Evolutionary conservation across 805 yeast species (phyloP).

Genomic region (Saturnispora sanitii): DNA sequence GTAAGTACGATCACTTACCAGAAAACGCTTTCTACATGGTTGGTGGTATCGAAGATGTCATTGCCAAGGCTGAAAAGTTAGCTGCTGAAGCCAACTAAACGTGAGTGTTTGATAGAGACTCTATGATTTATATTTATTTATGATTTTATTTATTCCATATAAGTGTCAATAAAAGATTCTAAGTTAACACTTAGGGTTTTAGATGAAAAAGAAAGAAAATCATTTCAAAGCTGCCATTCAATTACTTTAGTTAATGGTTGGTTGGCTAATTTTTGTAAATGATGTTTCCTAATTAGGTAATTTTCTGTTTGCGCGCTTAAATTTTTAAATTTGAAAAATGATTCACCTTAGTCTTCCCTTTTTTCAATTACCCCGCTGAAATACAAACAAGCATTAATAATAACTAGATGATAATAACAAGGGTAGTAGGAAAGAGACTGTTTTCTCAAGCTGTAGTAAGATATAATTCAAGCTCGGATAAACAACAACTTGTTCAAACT

Average conservation of each 20-base stretch:
- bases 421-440: no score
- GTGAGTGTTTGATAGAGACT: conserved; percentile 7
- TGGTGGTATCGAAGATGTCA: conserved; percentile 98
- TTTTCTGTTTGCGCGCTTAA: conserved; percentile 4
- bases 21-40: conserved; percentile 99
- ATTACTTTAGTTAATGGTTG: neutral
- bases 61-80: conserved; percentile 97
- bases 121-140: conserved; percentile 9
- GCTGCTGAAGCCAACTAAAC: conserved; percentile 79
- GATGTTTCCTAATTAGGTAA: conserved; percentile 1
- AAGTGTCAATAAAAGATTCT: neutral
- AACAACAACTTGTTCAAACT: conserved; percentile 66
- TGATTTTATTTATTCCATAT: conserved; percentile 11
- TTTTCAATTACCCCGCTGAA: neutral
- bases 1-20: conserved; percentile 98
- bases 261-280: neutral
- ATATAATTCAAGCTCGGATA: no score
- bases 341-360: neutral
- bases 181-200: neutral
- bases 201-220: neutral
- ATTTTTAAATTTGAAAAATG: neutral
- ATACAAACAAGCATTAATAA: neutral
- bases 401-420: neutral
- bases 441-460: no score
- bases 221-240: conserved; percentile 1